Evolutionary conservation across 352 stramenopile species (phyloP).

Genomic region (Phytophthora vignae): DNA sequence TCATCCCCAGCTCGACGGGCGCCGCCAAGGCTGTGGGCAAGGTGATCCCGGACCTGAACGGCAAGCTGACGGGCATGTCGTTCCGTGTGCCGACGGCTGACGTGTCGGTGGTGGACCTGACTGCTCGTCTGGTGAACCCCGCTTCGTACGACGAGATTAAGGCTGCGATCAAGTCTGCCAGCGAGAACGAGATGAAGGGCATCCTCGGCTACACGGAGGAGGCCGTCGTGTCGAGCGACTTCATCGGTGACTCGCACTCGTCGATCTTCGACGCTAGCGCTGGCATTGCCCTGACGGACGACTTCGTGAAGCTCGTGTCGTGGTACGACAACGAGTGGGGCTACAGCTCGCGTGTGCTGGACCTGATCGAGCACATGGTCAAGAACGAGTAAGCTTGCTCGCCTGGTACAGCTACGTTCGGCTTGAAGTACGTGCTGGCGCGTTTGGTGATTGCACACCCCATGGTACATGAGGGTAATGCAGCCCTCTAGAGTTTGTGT

Average conservation of each 20-base stretch:
- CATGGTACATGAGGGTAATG: slow-evolving; percentile 9
- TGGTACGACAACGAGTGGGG: slow-evolving; percentile 99
- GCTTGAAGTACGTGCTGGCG: slow-evolving; percentile 34
- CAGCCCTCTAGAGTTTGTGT: slow-evolving; percentile 21
- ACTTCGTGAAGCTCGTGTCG: slow-evolving; percentile 99
- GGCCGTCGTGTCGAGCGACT: slow-evolving; percentile 74
- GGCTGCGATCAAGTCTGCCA: slow-evolving; percentile 94
- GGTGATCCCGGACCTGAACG: slow-evolving; percentile 96
- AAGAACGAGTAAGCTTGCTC: slow-evolving; percentile 79
- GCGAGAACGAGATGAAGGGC: slow-evolving; percentile 95
- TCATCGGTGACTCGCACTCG: slow-evolving; percentile 95
- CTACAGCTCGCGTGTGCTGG: slow-evolving; percentile 97
- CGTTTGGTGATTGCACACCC: slow-evolving; percentile 27
- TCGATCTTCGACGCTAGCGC: slow-evolving; percentile 58
- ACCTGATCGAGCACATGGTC: slow-evolving; percentile 97
- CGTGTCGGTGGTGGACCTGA: slow-evolving; percentile 93
- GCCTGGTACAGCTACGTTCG: slow-evolving; percentile 33
- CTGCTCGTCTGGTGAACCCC: slow-evolving; percentile 79
- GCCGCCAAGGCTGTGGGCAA: slow-evolving; percentile 99
- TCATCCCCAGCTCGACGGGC: slow-evolving; percentile 98
- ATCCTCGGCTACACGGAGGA: slow-evolving; percentile 96
- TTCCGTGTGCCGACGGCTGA: slow-evolving; percentile 92
- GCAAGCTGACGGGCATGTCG: slow-evolving; percentile 93
- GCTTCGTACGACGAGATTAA: slow-evolving; percentile 99
- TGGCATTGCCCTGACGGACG: slow-evolving; percentile 82